Evolutionary conservation across 345 rosid species (phyloP), one percentile per base, ranked within the genome.

Genomic region (Bruguiera parviflora): DNA sequence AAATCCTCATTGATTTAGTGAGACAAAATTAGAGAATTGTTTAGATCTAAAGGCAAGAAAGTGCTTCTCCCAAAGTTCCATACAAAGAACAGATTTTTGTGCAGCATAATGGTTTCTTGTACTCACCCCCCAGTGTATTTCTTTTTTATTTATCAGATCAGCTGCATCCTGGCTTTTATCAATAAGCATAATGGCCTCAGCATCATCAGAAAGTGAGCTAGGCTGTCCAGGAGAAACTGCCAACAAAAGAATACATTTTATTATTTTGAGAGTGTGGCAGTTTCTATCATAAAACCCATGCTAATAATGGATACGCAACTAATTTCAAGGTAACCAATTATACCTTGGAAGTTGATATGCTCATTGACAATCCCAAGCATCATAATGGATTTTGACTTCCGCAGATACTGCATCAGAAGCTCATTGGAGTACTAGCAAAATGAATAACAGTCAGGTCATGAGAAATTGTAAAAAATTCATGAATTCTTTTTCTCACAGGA

Each of bases 191-290:
- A 92, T 91, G 79, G 81, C 86, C 69, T 93, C 97, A 53, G 87
- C 73, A 71, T 92, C 98, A 82, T 96, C 98, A 28, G 95, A 92
- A 71, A 88, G 73, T 52, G 90, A 83, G 74, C 55, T 76, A 53
- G 97, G 98, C 73, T 90, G 96, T 70, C 96, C 99, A 46, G 99
- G 84, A 74, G 91, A 80, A 76, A 92, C 99, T 96, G 92, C 84
- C 79, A 70, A 72, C 53, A 56, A 66, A 27, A 66, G 58, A 68
- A 56, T 35, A 24, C 19, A 75, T 16, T 58, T 43, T 49, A 51
- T 47, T 60, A 55, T 7, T 33, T 33, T 0, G 2, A 33, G 2
- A 67, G 61, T 10, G 20, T 13, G 56, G 13, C 27, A 19, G 57
- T 56, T 53, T 13, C 51, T 21, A 24, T 10, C 29, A 47, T 57